Percentiles rank a stretch among this genome's conserved stretches.
Evolutionary conservation across 768 basidiomycete species (phyloP).

Genomic region (Suillus alpinus): DNA sequence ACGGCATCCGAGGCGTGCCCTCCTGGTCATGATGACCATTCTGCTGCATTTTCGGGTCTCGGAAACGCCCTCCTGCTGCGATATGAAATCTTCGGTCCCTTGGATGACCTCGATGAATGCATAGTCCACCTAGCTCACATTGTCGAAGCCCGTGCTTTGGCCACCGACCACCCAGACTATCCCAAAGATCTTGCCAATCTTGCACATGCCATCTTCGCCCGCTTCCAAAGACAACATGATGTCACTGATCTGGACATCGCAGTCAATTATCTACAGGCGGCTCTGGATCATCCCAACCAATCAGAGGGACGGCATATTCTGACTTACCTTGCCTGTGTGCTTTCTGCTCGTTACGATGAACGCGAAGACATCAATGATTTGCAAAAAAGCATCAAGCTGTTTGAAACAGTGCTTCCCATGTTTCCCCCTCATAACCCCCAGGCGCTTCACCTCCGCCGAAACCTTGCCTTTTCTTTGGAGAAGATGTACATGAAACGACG

Average conservation of each 20-base stretch:
- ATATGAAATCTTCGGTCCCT: slow-evolving; percentile 8
- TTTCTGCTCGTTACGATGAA: slow-evolving; percentile 12
- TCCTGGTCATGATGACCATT: slow-evolving; percentile 9
- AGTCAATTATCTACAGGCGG: slow-evolving; percentile 11
- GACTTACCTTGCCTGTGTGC: slow-evolving; percentile 8
- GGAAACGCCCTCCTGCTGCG: slow-evolving; percentile 14
- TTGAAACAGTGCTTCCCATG: slow-evolving; percentile 6
- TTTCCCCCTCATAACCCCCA: slow-evolving; percentile 13
- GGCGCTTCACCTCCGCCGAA: slow-evolving; percentile 7
- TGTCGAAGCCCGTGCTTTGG: slow-evolving; percentile 12
- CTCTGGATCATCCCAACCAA: slow-evolving; percentile 8
- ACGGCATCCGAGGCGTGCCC: slow-evolving; percentile 11
- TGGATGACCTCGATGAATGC: slow-evolving; percentile 20
- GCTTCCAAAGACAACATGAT: slow-evolving; percentile 13
- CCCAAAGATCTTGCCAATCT: slow-evolving; percentile 11
- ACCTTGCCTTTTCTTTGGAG: slow-evolving; percentile 12
- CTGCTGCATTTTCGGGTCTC: slow-evolving; percentile 11
- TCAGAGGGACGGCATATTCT: slow-evolving; percentile 6
- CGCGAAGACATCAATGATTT: slow-evolving; percentile 10
- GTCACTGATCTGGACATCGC: slow-evolving; percentile 16
- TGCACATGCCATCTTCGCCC: slow-evolving; percentile 10
- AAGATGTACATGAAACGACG: slow-evolving; percentile 3
- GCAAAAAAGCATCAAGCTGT: slow-evolving; percentile 13
- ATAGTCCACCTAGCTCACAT: slow-evolving; percentile 21
- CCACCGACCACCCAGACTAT: slow-evolving; percentile 6